These are phyloP conservation scores for Leccinum pellstonianum DNA, from an alignment of 768 basidiomycete genomes.

Conservation along the genomic window DNA sequence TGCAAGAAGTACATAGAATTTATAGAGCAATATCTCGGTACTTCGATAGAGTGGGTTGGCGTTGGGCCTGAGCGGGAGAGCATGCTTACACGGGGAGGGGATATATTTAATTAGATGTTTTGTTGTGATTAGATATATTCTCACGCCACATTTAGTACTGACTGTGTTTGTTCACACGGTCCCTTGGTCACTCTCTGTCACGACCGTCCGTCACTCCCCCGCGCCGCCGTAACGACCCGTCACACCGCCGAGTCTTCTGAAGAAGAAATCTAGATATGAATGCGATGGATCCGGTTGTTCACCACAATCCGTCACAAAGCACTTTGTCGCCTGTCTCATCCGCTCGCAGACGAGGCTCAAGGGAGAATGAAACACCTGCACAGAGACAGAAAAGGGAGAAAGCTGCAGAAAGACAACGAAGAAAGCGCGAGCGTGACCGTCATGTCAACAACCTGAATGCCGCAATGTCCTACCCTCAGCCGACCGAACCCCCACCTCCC, in stretches of 20 bases:
- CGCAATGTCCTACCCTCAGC: constrained; percentile 41
- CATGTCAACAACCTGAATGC: constrained; percentile 41
- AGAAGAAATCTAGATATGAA: constrained; percentile 24
- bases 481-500: constrained; percentile 33
- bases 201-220: constrained; percentile 34
- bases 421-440: constrained; percentile 74
- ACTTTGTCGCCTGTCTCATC: constrained; percentile 32
- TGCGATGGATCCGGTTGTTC: constrained; percentile 35
- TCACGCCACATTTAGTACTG: constrained; percentile 20
- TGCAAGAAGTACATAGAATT: constrained; percentile 86
- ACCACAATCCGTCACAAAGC: constrained; percentile 33
- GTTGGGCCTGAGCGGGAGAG: constrained; percentile 85
- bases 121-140: constrained; percentile 9
- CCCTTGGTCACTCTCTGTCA: constrained; percentile 33
- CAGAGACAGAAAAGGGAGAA: constrained; percentile 81
- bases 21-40: constrained; percentile 72
- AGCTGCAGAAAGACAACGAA: constrained; percentile 79
- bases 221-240: constrained; percentile 36
- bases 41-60: constrained; percentile 89
- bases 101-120: constrained; percentile 22
- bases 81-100: constrained; percentile 48
- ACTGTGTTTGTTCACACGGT: constrained; percentile 14
- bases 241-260: constrained; percentile 28
- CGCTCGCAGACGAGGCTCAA: constrained; percentile 50
- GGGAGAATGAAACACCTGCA: constrained; percentile 72